phyloP scores from a whole-genome alignment of 2,329 filamentous ascomycete species.

The Penicillium sp. region DNA sequence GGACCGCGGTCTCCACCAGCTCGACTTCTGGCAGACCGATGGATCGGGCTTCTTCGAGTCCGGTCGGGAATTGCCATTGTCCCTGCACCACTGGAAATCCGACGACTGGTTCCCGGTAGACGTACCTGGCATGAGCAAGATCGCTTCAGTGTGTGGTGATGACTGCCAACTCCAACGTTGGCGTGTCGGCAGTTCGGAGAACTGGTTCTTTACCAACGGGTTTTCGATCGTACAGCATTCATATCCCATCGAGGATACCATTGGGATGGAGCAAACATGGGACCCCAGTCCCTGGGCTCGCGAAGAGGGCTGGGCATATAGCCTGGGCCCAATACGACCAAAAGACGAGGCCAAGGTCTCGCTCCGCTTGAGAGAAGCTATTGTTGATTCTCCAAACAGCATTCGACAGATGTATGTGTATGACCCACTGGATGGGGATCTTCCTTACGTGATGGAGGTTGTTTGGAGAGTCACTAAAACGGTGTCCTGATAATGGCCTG shows the following conservation, averaged over 20 bases:
- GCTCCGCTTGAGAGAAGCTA: neutral
- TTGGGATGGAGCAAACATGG: neutral
- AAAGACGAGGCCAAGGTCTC: neutral
- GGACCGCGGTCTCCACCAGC: neutral
- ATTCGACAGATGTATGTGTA: neutral
- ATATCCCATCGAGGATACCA: neutral
- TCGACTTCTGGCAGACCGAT: neutral
- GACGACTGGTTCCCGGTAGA: neutral
- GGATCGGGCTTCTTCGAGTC: neutral
- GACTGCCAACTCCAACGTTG: neutral
- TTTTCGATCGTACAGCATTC: neutral
- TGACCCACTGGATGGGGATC: neutral
- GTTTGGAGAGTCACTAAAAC: neutral
- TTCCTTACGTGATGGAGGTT: neutral
- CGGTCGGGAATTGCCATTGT: neutral
- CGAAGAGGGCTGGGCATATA: neutral
- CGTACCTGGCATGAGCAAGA: neutral
- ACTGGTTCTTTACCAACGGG: neutral
- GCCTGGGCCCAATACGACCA: neutral
- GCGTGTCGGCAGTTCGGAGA: neutral
- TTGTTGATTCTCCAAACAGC: neutral
- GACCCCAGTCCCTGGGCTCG: neutral
- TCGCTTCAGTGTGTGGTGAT: neutral
- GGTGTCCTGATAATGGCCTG: no score
- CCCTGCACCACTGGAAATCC: neutral